Base-by-base conservation (phyloP, 192 early-diverging fungal genomes). In the Gonapodya prolifera region DNA sequence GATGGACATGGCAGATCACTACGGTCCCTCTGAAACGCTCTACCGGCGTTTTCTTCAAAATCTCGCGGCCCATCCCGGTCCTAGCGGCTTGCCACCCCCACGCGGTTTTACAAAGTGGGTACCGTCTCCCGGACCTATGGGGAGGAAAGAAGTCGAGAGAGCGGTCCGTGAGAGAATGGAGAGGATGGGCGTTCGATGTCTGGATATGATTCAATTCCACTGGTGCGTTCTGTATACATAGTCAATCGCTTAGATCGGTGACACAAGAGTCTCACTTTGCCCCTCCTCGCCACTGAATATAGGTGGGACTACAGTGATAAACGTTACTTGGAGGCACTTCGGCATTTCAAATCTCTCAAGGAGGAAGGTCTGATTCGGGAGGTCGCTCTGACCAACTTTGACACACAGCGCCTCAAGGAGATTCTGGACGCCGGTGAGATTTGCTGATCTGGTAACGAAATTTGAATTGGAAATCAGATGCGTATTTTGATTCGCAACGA, bases 151-250 rank as follows among this genome's bases (percentile, higher is more conserved):
- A 18, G 71, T 73, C 18, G 71, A 73, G 71, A 32, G 8, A 29
- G 71, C 71, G 16, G 32, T 73, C 18, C 16, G 71, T 2, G 71
- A 73, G 31, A 2, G 71, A 73, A 30, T 18, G 18, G 32, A 18
- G 31, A 73, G 71, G 31, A 73, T 73, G 71, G 71, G 71, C 16
- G 71, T 73, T 32, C 16, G 32, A 29, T 16, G 2, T 73, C 31
- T 73, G 71, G 71, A 73, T 32, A 18, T 73, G 28, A 73, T 73
- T 2, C 28, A 18, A 73, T 73, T 73, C 31, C 71, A 73, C 31
- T 73, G 71, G 71, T 73, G 71, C 23, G 45, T 61, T 61, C 23
- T 23, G 45, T 8, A 61, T n/a, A n/a, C n/a, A n/a, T n/a, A n/a
- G n/a, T n/a, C n/a, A n/a, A n/a, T n/a, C n/a, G n/a, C n/a, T n/a